Conservation (phyloP, 163 green algal species). For the Chlorella variabilis region DNA sequence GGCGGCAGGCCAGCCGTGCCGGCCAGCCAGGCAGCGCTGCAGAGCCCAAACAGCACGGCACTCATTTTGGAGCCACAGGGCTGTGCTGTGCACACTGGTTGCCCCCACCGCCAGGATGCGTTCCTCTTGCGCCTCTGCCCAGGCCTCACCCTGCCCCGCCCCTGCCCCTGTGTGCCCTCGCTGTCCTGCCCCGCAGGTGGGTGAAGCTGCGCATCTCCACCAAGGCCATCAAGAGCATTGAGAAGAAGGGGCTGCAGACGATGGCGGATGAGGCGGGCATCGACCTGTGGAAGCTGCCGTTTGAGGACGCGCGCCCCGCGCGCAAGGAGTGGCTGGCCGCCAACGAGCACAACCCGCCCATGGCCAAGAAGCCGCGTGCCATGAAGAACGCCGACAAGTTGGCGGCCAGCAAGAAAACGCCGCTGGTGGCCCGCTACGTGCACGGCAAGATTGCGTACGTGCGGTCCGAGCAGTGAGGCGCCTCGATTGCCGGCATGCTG, state of each 20-base stretch:
- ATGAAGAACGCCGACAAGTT: slow-evolving; percentile 96
- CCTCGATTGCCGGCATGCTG: no score
- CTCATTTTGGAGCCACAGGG: neutral
- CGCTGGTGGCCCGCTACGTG: slow-evolving; percentile 63
- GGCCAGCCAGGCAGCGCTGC: neutral
- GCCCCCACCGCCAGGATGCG: neutral
- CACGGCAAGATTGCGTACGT: slow-evolving; percentile 54
- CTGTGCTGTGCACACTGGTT: neutral
- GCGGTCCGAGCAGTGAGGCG: slow-evolving; percentile 25
- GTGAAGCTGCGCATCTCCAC: slow-evolving; percentile 72
- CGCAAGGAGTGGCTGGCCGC: slow-evolving; percentile 80
- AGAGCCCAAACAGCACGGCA: neutral
- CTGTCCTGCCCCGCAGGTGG: slow-evolving; percentile 35
- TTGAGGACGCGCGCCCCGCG: slow-evolving; percentile 78
- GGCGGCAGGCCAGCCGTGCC: neutral
- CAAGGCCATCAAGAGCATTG: slow-evolving; percentile 84
- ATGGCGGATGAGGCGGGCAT: slow-evolving; percentile 95
- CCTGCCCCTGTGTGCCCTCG: neutral
- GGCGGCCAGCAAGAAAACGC: slow-evolving; percentile 82
- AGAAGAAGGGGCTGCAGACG: slow-evolving; percentile 88
- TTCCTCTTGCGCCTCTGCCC: neutral
- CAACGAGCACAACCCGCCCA: slow-evolving; percentile 71
- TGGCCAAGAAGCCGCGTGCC: slow-evolving; percentile 66
- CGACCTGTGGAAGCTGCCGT: slow-evolving; percentile 95
- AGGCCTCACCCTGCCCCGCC: neutral